Percentiles rank a stretch among this genome's conserved stretches.
These are phyloP conservation scores for Sporobolomyces pararoseus DNA, from an alignment of 768 basidiomycete species.

Conservation along the genomic window DNA sequence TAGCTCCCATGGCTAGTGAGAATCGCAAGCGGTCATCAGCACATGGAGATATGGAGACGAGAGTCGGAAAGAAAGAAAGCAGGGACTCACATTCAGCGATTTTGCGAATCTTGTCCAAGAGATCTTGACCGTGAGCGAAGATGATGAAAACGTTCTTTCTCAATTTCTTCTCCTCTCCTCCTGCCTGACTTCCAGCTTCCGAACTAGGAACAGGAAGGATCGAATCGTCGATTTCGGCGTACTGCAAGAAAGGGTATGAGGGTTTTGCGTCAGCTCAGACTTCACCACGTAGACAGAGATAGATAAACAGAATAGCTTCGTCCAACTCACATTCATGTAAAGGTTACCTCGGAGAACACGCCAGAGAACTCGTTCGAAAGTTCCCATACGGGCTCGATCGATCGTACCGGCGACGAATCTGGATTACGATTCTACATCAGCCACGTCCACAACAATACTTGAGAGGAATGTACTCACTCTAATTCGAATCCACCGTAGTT, in stretches of 20 bases:
- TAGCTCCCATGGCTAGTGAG: slow-evolving; percentile 76
- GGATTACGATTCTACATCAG: neutral
- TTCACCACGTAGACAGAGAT: neutral
- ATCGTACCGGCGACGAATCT: slow-evolving; percentile 96
- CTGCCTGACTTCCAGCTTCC: slow-evolving; percentile 55
- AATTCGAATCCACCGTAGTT: slow-evolving; percentile 62
- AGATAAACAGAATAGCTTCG: neutral
- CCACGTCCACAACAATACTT: no score
- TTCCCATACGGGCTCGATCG: slow-evolving; percentile 81
- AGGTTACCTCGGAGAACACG: slow-evolving; percentile 94
- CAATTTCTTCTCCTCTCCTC: slow-evolving; percentile 54
- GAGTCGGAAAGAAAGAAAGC: neutral
- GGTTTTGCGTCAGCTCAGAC: neutral
- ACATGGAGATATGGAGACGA: neutral
- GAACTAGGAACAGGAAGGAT: slow-evolving; percentile 74
- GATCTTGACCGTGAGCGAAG: slow-evolving; percentile 84
- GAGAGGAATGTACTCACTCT: slow-evolving; percentile 66
- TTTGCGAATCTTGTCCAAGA: slow-evolving; percentile 94
- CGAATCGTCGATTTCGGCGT: slow-evolving; percentile 87
- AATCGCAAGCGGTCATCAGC: neutral
- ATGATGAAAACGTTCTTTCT: slow-evolving; percentile 99
- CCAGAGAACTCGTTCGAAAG: slow-evolving; percentile 97
- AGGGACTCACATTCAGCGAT: slow-evolving; percentile 67
- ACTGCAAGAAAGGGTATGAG: slow-evolving; percentile 47
- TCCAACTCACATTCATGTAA: slow-evolving; percentile 77